Percentiles rank a stretch among this genome's conserved stretches.
These are phyloP conservation scores for Pseudohyphozyma bogoriensis DNA, from an alignment of 768 basidiomycete genomes.

Conservation along the genomic window DNA sequence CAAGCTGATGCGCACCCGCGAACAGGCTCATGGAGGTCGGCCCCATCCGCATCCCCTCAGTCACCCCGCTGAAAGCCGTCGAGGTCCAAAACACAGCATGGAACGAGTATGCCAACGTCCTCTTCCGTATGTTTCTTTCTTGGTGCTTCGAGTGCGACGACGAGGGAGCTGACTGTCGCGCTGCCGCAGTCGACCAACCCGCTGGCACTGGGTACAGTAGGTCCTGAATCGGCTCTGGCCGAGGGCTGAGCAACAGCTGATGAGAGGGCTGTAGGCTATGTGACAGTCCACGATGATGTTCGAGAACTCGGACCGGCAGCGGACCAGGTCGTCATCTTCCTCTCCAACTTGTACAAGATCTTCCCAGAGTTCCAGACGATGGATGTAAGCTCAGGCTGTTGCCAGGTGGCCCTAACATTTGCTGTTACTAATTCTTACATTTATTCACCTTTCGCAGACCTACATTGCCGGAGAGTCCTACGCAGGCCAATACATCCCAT, in stretches of 20 bases:
- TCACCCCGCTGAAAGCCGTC: too few species aligned
- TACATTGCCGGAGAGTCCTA: constrained; percentile 93
- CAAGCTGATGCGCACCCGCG: constrained; percentile 18
- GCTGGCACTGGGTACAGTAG: constrained; percentile 54
- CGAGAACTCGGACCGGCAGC: constrained; percentile 71
- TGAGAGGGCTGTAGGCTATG: constrained; percentile 90
- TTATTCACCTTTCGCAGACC: constrained; percentile 49
- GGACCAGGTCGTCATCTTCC: constrained; percentile 67
- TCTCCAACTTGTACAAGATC: constrained; percentile 74
- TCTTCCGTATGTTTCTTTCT: constrained; percentile 60
- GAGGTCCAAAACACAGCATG: constrained; percentile 28
- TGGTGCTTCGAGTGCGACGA: too few species aligned
- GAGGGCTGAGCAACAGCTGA: constrained; percentile 41
- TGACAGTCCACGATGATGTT: constrained; percentile 72
- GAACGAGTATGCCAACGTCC: constrained; percentile 66
- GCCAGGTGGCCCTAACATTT: not conserved
- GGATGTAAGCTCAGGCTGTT: constrained; percentile 61
- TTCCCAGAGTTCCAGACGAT: constrained; percentile 77
- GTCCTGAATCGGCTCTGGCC: constrained; percentile 52
- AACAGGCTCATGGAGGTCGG: constrained; percentile 29
- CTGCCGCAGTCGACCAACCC: not conserved
- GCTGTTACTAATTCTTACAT: not conserved
- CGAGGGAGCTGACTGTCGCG: not conserved
- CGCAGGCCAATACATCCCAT: constrained; percentile 96
- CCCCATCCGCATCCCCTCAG: constrained; percentile 23